Evolutionary conservation across 306 rosid genomes (phyloP).

Genomic region (Acacia melanoxylon): DNA sequence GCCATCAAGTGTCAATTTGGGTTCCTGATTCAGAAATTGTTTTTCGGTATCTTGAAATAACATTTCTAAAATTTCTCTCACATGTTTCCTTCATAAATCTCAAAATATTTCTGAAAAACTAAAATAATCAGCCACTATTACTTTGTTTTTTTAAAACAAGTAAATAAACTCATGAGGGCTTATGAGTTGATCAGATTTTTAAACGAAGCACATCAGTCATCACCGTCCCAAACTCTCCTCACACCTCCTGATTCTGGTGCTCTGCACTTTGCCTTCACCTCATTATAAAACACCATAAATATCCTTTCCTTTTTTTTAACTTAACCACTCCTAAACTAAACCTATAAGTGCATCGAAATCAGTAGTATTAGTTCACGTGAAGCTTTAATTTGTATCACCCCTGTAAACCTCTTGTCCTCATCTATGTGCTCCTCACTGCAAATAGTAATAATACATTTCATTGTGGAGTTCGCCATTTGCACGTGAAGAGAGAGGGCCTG

Average conservation of each 20-base stretch:
- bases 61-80: no score
- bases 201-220: background rate
- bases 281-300: background rate
- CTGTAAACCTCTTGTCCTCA: no score
- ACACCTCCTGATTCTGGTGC: background rate
- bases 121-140: no score
- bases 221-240: background rate
- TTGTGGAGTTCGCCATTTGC: background rate
- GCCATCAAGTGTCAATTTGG: no score
- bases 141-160: no score
- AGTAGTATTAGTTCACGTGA: no score
- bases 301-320: background rate
- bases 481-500: background rate
- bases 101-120: no score
- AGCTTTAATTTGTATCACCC: background rate
- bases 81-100: no score
- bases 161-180: no score
- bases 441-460: background rate
- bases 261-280: background rate
- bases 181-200: no score
- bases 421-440: background rate
- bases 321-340: background rate
- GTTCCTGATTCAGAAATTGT: no score
- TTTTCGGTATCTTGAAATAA: no score
- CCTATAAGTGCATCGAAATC: background rate